Base-by-base conservation (phyloP, 2,329 filamentous ascomycete species). In the Diaporthe vexans region DNA sequence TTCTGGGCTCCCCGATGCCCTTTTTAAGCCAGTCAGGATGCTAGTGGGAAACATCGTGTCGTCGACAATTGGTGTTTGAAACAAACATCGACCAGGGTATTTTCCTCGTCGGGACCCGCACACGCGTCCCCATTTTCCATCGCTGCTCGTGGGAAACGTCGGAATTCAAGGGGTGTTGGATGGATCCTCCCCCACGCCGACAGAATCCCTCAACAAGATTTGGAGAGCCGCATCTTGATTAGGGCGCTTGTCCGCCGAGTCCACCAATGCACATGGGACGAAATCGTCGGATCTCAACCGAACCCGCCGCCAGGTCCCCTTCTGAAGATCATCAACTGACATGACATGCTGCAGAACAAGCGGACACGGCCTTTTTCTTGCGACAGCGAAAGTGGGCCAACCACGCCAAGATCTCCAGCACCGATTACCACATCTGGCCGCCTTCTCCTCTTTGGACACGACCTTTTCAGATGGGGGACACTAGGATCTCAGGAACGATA, bases 41-140 rank as follows among this genome's bases (percentile, higher is more conserved):
- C 35, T 19, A 26, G 48, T 51, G 71, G 73, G 21, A 70, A 67
- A 51, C 24, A 58, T 73, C 37, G 37, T 61, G 43, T 40, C 17
- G 48, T n/a, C n/a, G 17, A n/a, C 37, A 29, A 61, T 71, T 71
- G 72, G 26, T 63, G 56, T 73, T 75, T 75, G 73, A 75, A 75
- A 75, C 73, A 68, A 75, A 73, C 33, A 19, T 19, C 40, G 46
- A 63, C 48, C 35, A 48, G 73, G 29, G 54, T 15, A 0, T 61
- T 29, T 65, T 17, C 24, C 35, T 33, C 43, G 43, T 48, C 46
- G 61, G 61, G 19, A 40, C 46, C 61, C 61, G 48, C 61, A 37
- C 46, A 3, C 26, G 40, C 19, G 46, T n/a, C 26, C 19, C 37
- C 37, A 40, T 13, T 43, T 54, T 71, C 48, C 21, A 15, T 69